These are phyloP conservation scores for Ogataea trehaloabstinens DNA, from an alignment of 805 yeast species.

Conservation along the genomic window DNA sequence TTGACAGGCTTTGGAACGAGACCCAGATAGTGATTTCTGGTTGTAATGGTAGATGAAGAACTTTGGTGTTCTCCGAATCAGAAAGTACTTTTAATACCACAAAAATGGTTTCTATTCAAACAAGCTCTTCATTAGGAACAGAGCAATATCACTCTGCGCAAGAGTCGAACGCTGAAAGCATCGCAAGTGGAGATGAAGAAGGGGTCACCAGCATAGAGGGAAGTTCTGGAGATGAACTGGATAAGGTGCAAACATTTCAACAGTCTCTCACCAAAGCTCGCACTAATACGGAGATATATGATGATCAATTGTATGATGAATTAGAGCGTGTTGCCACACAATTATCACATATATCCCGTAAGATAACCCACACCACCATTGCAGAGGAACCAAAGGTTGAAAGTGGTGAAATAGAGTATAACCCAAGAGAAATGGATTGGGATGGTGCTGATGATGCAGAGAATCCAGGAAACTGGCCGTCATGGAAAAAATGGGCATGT, in stretches of 20 bases:
- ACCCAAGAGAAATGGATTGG: constrained; percentile 50
- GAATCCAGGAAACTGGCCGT: constrained; percentile 70
- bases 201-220: neutral
- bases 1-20: too few relatives aligned
- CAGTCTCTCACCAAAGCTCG: constrained; percentile 9
- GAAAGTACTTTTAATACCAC: too few relatives aligned
- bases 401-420: constrained; percentile 27
- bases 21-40: too few relatives aligned
- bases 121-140: neutral
- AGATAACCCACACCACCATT: constrained; percentile 9
- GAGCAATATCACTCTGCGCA: neutral
- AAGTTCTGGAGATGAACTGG: constrained; percentile 1
- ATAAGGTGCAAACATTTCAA: constrained; percentile 10
- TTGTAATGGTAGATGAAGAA: too few relatives aligned
- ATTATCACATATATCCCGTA: constrained; percentile 19
- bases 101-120: neutral
- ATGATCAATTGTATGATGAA: constrained; percentile 23
- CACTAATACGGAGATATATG: constrained; percentile 18
- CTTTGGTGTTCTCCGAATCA: too few relatives aligned
- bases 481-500: constrained; percentile 58
- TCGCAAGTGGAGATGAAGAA: neutral
- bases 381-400: constrained; percentile 9
- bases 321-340: constrained; percentile 20
- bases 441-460: constrained; percentile 60
- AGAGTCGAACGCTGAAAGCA: neutral